A percentile compares a stretch with the other conserved stretches of the same genome.
These are phyloP conservation scores for Kodamaea nitidulidarum DNA, from an alignment of 805 yeast genomes.

Conservation along the genomic window DNA sequence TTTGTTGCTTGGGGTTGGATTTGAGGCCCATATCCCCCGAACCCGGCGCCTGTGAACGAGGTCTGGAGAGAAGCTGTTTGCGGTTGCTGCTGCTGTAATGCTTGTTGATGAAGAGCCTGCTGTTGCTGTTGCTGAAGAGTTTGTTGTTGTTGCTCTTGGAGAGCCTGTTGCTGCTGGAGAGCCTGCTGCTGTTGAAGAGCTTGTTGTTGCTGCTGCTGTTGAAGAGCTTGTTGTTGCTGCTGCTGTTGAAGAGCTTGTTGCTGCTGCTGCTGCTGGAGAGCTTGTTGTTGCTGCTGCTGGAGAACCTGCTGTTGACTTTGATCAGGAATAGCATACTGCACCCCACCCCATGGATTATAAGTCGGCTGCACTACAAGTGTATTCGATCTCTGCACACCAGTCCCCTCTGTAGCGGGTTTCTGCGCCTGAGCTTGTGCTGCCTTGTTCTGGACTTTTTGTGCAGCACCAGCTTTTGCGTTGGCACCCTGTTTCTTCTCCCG, in stretches of 20 bases:
- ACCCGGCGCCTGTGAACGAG: conserved; percentile 51
- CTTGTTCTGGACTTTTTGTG: conserved; percentile 4
- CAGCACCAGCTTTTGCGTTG: not conserved
- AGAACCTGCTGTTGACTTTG: conserved; percentile 12
- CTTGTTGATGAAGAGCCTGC: conserved; percentile 13
- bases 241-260: conserved; percentile 17
- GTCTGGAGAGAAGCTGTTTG: conserved; percentile 24
- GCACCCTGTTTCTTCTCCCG: conserved; percentile 49
- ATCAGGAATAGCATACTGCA: conserved; percentile 1
- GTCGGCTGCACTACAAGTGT: conserved; percentile 37
- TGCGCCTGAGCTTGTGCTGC: conserved; percentile 6
- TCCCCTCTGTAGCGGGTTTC: no score
- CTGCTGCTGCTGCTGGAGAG: conserved; percentile 12
- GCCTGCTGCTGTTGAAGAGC: conserved; percentile 14
- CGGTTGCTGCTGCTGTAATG: conserved; percentile 13
- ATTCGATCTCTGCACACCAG: conserved; percentile 16
- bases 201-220: conserved; percentile 26
- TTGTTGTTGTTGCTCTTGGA: conserved; percentile 16
- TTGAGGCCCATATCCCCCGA: conserved; percentile 45
- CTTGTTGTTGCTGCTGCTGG: conserved; percentile 8
- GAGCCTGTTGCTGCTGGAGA: conserved; percentile 15
- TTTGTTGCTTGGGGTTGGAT: not conserved
- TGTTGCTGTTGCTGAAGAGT: conserved; percentile 23
- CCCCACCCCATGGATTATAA: conserved; percentile 39
- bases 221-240: conserved; percentile 16